phyloP scores from a whole-genome alignment of 768 basidiomycete genomes.

The Obba rivulosa region DNA sequence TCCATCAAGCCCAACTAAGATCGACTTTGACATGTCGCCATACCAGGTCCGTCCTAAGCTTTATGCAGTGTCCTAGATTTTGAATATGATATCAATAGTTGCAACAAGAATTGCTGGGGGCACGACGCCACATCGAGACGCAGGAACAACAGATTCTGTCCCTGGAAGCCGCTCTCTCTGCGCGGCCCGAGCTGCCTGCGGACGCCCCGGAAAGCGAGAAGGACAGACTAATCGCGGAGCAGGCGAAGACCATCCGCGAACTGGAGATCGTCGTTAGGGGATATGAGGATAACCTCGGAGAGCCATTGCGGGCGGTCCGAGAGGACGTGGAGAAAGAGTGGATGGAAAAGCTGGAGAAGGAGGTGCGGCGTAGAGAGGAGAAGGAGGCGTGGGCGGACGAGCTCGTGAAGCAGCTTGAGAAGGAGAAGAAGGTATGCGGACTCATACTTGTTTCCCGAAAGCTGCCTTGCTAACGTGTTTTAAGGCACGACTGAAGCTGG shows the following conservation, averaged over 20 bases:
- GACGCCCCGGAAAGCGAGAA: slow-evolving; percentile 69
- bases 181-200: slow-evolving; percentile 61
- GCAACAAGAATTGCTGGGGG: slow-evolving; percentile 82
- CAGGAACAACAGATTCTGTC: slow-evolving; percentile 82
- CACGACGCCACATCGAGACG: slow-evolving; percentile 71
- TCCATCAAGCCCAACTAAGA: slow-evolving; percentile 78
- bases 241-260: slow-evolving; percentile 70
- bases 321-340: slow-evolving; percentile 78
- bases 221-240: slow-evolving; percentile 67
- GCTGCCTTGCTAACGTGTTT: neutral
- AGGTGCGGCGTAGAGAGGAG: slow-evolving; percentile 57
- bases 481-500: slow-evolving; percentile 58
- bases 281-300: slow-evolving; percentile 70
- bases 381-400: slow-evolving; percentile 71
- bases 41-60: slow-evolving; percentile 55
- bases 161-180: slow-evolving; percentile 69
- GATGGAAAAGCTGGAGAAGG: slow-evolving; percentile 52
- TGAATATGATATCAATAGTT: slow-evolving; percentile 37
- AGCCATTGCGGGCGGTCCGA: slow-evolving; percentile 57
- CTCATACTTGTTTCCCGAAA: neutral
- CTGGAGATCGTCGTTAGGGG: slow-evolving; percentile 68
- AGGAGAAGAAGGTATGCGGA: slow-evolving; percentile 62
- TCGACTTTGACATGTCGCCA: slow-evolving; percentile 87
- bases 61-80: neutral
- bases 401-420: slow-evolving; percentile 69